phyloP scores from a whole-genome alignment of 2,329 filamentous ascomycete species.

The Ilyonectria mors-panacis region DNA sequence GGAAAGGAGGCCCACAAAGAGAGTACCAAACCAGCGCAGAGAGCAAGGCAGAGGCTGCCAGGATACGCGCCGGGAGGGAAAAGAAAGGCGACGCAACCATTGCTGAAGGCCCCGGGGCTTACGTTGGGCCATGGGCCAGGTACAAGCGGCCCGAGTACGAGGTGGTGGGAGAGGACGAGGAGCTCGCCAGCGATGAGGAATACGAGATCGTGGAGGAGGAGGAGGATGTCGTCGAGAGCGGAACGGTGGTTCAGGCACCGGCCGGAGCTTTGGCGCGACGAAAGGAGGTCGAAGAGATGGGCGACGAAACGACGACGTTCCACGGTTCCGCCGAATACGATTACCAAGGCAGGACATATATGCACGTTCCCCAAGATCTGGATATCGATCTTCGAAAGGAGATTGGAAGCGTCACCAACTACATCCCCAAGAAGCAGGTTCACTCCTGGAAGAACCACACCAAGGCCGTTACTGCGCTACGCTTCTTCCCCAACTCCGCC shows the following conservation, averaged over 20 bases:
- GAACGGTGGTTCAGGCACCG: constrained; percentile 72
- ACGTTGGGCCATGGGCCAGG: constrained; percentile 94
- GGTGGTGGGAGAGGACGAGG: constrained; percentile 80
- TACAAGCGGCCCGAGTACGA: constrained; percentile 83
- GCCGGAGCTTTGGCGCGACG: constrained; percentile 67
- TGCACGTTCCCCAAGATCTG: constrained; percentile 95
- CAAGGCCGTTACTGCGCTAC: constrained; percentile 89
- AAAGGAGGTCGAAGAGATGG: constrained; percentile 71
- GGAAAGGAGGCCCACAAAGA: constrained; percentile 70
- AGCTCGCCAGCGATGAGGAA: constrained; percentile 84
- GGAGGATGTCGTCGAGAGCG: constrained; percentile 76
- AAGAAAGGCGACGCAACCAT: constrained; percentile 87
- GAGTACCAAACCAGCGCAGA: constrained; percentile 69
- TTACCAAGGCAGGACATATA: constrained; percentile 96
- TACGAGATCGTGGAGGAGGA: constrained; percentile 84
- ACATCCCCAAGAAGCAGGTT: constrained; percentile 92
- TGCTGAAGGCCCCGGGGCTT: constrained; percentile 88
- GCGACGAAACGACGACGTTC: constrained; percentile 88
- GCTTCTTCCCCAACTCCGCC: constrained; percentile 90
- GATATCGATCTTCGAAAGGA: constrained; percentile 90
- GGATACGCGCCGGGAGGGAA: constrained; percentile 82
- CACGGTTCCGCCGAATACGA: constrained; percentile 88
- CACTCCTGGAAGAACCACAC: constrained; percentile 89
- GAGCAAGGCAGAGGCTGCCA: constrained; percentile 79
- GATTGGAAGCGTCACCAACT: constrained; percentile 85